phyloP scores from a whole-genome alignment of 805 yeast species.

The Kodamaea kaohsiungensis region DNA sequence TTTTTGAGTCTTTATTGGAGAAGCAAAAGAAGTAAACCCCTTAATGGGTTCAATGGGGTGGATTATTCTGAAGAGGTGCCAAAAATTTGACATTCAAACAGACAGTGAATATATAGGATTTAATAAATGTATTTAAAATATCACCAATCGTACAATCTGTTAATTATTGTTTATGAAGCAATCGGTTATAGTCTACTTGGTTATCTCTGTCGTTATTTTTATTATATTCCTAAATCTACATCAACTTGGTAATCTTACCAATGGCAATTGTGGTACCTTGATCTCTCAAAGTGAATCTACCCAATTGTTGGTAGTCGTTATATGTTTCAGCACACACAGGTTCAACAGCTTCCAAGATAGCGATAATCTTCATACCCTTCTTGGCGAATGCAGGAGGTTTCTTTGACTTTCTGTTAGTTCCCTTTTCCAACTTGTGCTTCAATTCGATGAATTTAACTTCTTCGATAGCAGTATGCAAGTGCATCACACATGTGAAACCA shows the following conservation, averaged over 20 bases:
- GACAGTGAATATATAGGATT: background rate
- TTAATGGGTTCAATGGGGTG: background rate
- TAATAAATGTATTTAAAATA: no score
- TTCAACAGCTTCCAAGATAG: slow-evolving; percentile 78
- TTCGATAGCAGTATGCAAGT: slow-evolving; percentile 96
- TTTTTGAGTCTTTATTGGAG: slow-evolving; percentile 35
- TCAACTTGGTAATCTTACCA: slow-evolving; percentile 92
- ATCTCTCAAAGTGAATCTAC: slow-evolving; percentile 97
- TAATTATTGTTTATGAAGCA: no score
- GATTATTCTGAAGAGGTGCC: background rate
- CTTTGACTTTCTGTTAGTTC: slow-evolving; percentile 94
- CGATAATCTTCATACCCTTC: slow-evolving; percentile 98
- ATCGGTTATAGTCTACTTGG: no score
- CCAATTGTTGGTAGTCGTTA: slow-evolving; percentile 91
- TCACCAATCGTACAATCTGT: no score
- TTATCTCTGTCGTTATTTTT: background rate
- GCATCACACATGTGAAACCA: slow-evolving; percentile 98
- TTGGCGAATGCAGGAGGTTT: slow-evolving; percentile 98
- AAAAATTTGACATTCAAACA: no score
- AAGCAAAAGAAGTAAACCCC: slow-evolving; percentile 5
- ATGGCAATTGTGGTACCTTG: slow-evolving; percentile 98
- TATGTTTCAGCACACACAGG: slow-evolving; percentile 95
- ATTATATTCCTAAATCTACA: slow-evolving; percentile 35
- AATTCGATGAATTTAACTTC: slow-evolving; percentile 82
- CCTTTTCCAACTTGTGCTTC: slow-evolving; percentile 92